Base-by-base conservation (phyloP, 2,329 filamentous ascomycete genomes). In the Botrytis aclada region DNA sequence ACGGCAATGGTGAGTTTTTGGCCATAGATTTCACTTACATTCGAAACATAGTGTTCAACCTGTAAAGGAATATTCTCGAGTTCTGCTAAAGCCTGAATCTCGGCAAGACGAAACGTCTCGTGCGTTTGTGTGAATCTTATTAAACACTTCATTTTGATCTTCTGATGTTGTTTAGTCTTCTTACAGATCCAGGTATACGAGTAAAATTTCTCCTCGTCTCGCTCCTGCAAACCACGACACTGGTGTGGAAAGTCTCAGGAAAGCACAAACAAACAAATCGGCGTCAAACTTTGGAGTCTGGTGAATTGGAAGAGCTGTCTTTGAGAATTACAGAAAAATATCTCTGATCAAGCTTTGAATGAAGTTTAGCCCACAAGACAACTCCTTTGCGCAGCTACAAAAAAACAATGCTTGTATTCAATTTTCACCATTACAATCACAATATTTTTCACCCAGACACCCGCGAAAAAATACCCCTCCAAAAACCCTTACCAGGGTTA, bases 41-140 rank as follows among this genome's bases (percentile, higher is more conserved):
- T 87, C 75, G 90, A 84, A 74, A 87, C 87, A 81, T 98, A 98
- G 12, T 86, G 88, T n/a, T 95, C 78, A 74, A 98, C 87, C 77
- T 93, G 86, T 70, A 98, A 80, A 37, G 91, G 83, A 51, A 96
- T 84, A 16, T 86, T 86, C 72, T 90, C 88, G 8, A 95, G 81
- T 16, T 89, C 84, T 6, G 94, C 94, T 32, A 99, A 85, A 37
- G 96, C 90, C 79, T 95, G 85, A 22, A 97, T 88, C 82, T 99
- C 96, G 4, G 95, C 89, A 72, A 90, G 86, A 56, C 95, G 92
- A 81, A 99, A 99, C n/a, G 89, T 92, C 84, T 98, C 94, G 82
- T 98, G 95, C 73, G 88, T 86, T 82, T 98, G 96, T 62, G 91
- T 92, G 81, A 98, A 94, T 78, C 95, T 93, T 76, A 99, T 90